phyloP scores from a whole-genome alignment of 345 rosid genomes.

The Eutrema yunnanense region DNA sequence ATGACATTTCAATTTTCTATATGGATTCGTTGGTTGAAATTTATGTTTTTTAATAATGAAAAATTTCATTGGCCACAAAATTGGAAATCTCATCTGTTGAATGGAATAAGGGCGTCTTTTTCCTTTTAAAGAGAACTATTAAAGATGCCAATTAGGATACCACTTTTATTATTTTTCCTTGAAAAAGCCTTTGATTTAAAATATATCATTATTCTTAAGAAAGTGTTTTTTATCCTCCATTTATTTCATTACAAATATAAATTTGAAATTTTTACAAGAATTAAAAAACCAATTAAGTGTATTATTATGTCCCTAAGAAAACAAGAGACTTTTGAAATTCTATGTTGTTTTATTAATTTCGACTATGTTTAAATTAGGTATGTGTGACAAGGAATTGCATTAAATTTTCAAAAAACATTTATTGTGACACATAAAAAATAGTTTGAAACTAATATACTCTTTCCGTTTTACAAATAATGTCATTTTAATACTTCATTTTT shows the following conservation, averaged over 20 bases:
- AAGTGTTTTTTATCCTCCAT: neutral
- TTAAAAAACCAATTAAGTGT: neutral
- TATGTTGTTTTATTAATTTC: neutral
- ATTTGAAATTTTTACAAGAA: neutral
- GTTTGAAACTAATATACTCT: too few relatives aligned
- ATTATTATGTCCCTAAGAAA: neutral
- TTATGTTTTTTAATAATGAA: neutral
- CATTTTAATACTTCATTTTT: too few relatives aligned
- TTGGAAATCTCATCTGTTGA: neutral
- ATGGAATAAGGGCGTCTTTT: neutral
- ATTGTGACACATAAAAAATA: too few relatives aligned
- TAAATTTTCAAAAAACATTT: too few relatives aligned
- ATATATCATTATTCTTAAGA: neutral
- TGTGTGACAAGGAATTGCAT: too few relatives aligned
- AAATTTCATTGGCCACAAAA: neutral
- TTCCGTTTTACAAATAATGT: too few relatives aligned
- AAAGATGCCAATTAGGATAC: slow-evolving; percentile 4
- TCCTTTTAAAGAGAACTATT: neutral
- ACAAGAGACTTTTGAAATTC: neutral
- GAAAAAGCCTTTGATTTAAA: neutral
- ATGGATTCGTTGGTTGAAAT: slow-evolving; percentile 6
- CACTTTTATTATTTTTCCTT: neutral
- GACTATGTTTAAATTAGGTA: neutral
- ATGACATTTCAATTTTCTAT: slow-evolving; percentile 26
- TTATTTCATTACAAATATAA: neutral